These are phyloP conservation scores for Phyllostachys edulis DNA, from an alignment of 176 grass and related monocot genomes.

Conservation along the genomic window DNA sequence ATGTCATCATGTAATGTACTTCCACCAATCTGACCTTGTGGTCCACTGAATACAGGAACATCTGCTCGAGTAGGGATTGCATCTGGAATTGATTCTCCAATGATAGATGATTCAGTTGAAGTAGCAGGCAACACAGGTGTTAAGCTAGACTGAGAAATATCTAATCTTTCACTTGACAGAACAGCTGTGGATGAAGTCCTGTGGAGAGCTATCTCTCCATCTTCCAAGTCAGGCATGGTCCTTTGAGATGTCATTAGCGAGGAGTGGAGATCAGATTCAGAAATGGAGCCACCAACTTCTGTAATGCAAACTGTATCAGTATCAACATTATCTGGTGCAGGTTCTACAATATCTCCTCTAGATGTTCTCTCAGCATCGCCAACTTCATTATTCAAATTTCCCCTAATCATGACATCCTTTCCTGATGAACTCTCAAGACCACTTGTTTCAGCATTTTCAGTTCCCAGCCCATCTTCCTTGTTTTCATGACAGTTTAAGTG, in stretches of 20 bases:
- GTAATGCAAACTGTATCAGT: constrained; percentile 1
- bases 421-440: constrained; percentile 35
- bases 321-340: constrained; percentile 22
- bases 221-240: constrained; percentile 34
- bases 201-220: constrained; percentile 34
- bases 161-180: constrained; percentile 52
- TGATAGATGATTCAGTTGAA: constrained; percentile 36
- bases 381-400: constrained; percentile 33
- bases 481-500: constrained; percentile 37
- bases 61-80: constrained; percentile 40
- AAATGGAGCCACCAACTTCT: constrained; percentile 40
- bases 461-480: constrained; percentile 33
- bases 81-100: constrained; percentile 42
- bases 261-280: constrained; percentile 22
- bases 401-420: constrained; percentile 38
- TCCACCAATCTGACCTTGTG: constrained; percentile 48
- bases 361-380: constrained; percentile 23
- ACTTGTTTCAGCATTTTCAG: constrained; percentile 45
- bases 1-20: constrained; percentile 76
- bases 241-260: constrained; percentile 44
- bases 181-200: constrained; percentile 30
- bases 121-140: constrained; percentile 39
- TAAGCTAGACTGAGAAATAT: constrained; percentile 47
- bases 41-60: constrained; percentile 31
- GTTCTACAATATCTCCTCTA: constrained; percentile 35